Percentiles rank a stretch among this genome's conserved stretches.
These are phyloP conservation scores for Penicillium hesseltinei DNA, from an alignment of 2,329 filamentous ascomycete species.

Conservation along the genomic window DNA sequence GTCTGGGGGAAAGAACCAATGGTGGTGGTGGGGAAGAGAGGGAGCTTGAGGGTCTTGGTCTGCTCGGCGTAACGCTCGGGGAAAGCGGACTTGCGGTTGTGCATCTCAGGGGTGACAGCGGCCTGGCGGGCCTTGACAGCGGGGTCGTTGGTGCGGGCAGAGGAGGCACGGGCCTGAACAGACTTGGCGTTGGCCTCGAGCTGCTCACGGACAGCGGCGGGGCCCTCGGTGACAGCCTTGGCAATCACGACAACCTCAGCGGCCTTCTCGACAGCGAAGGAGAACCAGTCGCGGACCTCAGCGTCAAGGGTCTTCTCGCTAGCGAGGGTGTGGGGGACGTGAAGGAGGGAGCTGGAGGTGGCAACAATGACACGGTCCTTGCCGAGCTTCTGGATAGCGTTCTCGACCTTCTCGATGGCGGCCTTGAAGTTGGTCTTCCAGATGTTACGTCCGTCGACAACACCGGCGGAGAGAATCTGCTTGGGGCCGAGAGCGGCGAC, in stretches of 20 bases:
- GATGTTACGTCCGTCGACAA: slow-evolving; percentile 98
- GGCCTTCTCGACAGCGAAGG: slow-evolving; percentile 94
- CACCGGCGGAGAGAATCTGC: slow-evolving; percentile 89
- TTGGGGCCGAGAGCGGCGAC: slow-evolving; percentile 78
- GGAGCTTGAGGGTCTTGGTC: slow-evolving; percentile 88
- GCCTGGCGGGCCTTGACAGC: slow-evolving; percentile 95
- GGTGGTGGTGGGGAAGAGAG: slow-evolving; percentile 97
- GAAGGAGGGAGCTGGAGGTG: slow-evolving; percentile 95
- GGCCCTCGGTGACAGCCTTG: slow-evolving; percentile 93
- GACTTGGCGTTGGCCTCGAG: slow-evolving; percentile 98
- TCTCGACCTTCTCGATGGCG: slow-evolving; percentile 86
- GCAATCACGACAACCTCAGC: slow-evolving; percentile 87
- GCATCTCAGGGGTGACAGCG: slow-evolving; percentile 77
- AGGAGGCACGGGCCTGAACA: slow-evolving; percentile 83
- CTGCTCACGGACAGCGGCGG: slow-evolving; percentile 78
- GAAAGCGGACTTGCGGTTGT: slow-evolving; percentile 93
- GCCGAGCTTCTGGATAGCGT: slow-evolving; percentile 90
- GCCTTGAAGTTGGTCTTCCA: slow-evolving; percentile 99
- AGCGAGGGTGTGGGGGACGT: slow-evolving; percentile 95
- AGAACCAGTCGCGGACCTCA: slow-evolving; percentile 97
- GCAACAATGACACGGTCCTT: slow-evolving; percentile 96
- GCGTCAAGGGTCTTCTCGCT: slow-evolving; percentile 97
- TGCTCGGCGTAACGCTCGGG: slow-evolving; percentile 79
- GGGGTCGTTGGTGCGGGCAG: slow-evolving; percentile 93
- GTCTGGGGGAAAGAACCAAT: slow-evolving; percentile 99